These are phyloP conservation scores for Cupressus sempervirens DNA, from an alignment of 75 land plant genomes.

Conservation along the genomic window DNA sequence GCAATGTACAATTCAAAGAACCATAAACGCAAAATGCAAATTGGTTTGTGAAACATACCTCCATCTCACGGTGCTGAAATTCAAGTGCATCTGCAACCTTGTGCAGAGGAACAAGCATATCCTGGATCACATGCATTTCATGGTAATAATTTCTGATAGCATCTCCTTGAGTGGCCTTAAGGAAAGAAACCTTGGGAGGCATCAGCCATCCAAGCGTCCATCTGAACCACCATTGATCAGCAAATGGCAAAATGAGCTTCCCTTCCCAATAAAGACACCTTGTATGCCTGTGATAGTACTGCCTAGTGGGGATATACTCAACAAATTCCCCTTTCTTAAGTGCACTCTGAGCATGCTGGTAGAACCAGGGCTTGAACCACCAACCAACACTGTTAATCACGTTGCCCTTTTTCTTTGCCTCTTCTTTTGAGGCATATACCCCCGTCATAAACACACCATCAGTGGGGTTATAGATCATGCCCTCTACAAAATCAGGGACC, in stretches of 20 bases:
- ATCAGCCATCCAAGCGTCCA: conserved; percentile 86
- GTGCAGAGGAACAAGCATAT: conserved; percentile 91
- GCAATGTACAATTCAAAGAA: not conserved
- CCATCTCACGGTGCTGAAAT: conserved; percentile 80
- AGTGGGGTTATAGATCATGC: conserved; percentile 76
- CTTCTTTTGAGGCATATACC: conserved; percentile 80
- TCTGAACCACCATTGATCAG: conserved; percentile 92
- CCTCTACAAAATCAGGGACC: conserved; percentile 95
- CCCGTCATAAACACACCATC: conserved; percentile 90
- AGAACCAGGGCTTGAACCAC: conserved; percentile 99
- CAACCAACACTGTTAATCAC: conserved; percentile 73
- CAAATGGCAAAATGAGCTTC: conserved; percentile 95
- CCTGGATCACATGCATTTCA: conserved; percentile 95
- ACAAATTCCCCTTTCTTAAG: conserved; percentile 85
- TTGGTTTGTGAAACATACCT: conserved; percentile 47
- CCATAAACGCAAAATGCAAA: not conserved
- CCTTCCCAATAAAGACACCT: conserved; percentile 96
- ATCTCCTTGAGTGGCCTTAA: conserved; percentile 98
- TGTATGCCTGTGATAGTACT: conserved; percentile 95
- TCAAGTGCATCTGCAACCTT: conserved; percentile 95
- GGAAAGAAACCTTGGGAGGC: conserved; percentile 97
- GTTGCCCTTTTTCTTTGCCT: conserved; percentile 91
- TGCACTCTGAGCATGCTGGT: conserved; percentile 93
- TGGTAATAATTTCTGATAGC: conserved; percentile 98
- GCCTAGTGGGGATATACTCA: conserved; percentile 92